Base-by-base conservation (phyloP, 345 rosid species). In the Camelina laxa region DNA sequence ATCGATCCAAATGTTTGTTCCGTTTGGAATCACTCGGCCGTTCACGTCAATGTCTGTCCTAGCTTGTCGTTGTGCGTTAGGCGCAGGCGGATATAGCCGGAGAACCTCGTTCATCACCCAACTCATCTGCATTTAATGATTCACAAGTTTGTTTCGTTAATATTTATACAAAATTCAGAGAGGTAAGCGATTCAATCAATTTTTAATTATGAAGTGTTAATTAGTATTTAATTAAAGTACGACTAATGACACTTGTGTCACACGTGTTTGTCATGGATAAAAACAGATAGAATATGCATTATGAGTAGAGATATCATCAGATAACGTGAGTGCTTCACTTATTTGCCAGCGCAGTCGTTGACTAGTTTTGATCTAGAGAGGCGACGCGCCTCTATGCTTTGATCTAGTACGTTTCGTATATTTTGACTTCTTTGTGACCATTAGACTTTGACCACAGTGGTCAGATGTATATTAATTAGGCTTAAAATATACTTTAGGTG, bases 1-100 rank as follows among this genome's bases (percentile, higher is more conserved):
- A 56, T 93, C 98, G 49, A 93, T 93, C 97, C 97, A 93, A 58
- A 93, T 83, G 76, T 91, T 93, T 11, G 94, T 83, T 7, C 96
- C 97, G 3, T 76, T 76, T 0, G 97, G 98, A 22, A 93, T 85
- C 19, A 82, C 77, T 1, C 77, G 60, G 0, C 70, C 83, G 16
- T 78, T 75, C 3, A 85, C 94, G 21, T 48, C 65, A 13, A 87
- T 88, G 27, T 94, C 89, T 72, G 77, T 84, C 27, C 91, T 78
- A 0, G 89, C 86, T 82, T 94, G 98, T 39, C 97, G 80, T 38
- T 94, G 97, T 27, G 78, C 95, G 41, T 94, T 94, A 0, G 97
- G 97, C 16, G 94, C 91, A 5, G 98, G 89, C 0, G 94, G 70
- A 80, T 91, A 93, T 4, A 93, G 81, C 21, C 98, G 81, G 35